phyloP scores from a whole-genome alignment of 1,284 basidiomycete genomes.

The Microbotryomycetes sp. region DNA sequence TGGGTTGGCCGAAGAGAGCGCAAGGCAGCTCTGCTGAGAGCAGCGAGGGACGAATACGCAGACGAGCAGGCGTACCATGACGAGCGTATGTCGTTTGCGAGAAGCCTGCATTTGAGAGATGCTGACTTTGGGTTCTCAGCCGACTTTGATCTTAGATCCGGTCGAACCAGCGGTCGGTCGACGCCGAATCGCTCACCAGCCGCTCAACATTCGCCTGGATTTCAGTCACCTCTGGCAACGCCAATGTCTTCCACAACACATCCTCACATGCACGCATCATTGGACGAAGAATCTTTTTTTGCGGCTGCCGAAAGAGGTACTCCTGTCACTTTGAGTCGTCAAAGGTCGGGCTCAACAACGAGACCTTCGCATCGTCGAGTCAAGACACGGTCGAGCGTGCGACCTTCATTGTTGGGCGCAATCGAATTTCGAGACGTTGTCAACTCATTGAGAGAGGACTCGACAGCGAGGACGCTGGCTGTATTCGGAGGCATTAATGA shows the following conservation, averaged over 20 bases:
- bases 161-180: neutral
- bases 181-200: no score
- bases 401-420: slow-evolving; percentile 71
- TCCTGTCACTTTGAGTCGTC: neutral
- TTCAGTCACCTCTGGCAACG: neutral
- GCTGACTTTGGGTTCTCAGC: neutral
- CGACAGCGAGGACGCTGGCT: slow-evolving; percentile 23
- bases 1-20: slow-evolving; percentile 53
- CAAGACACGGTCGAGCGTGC: slow-evolving; percentile 9
- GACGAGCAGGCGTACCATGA: slow-evolving; percentile 15
- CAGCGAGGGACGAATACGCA: slow-evolving; percentile 25
- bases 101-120: neutral
- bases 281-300: slow-evolving; percentile 9
- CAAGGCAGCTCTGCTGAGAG: slow-evolving; percentile 42
- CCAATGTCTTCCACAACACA: slow-evolving; percentile 6
- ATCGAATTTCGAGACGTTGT: slow-evolving; percentile 90
- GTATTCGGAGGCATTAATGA: slow-evolving; percentile 23
- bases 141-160: neutral
- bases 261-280: slow-evolving; percentile 1
- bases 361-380: slow-evolving; percentile 3
- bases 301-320: slow-evolving; percentile 5
- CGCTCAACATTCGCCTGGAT: neutral
- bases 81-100: slow-evolving; percentile 2
- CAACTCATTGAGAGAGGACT: slow-evolving; percentile 59
- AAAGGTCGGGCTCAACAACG: slow-evolving; percentile 1